Percentiles rank a stretch among this genome's conserved stretches.
These are phyloP conservation scores for Vicia faba DNA, from an alignment of 306 rosid genomes.

Conservation along the genomic window DNA sequence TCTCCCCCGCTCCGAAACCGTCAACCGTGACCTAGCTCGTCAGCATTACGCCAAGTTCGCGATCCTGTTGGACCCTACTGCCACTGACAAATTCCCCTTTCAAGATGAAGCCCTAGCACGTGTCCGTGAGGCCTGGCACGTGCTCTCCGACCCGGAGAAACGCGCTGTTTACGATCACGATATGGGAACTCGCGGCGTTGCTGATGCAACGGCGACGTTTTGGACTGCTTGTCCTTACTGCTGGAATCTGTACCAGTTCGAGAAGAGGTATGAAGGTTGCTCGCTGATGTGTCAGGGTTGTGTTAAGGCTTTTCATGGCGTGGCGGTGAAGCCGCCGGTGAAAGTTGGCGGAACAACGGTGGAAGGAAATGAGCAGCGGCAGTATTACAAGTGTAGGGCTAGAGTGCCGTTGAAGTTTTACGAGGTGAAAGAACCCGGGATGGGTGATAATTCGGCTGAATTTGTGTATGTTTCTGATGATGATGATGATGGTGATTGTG, in stretches of 20 bases:
- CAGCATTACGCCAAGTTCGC: constrained; percentile 50
- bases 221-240: constrained; percentile 87
- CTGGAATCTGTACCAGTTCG: constrained; percentile 57
- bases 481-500: constrained; percentile 27
- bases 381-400: constrained; percentile 48
- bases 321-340: constrained; percentile 49
- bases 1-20: constrained; percentile 42
- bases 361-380: constrained; percentile 45
- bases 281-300: constrained; percentile 66
- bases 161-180: constrained; percentile 43
- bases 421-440: constrained; percentile 5
- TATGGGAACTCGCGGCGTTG: background rate
- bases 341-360: constrained; percentile 36
- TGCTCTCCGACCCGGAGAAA: constrained; percentile 49
- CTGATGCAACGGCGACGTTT: constrained; percentile 39
- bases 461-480: constrained; percentile 35
- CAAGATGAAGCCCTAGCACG: constrained; percentile 49
- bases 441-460: background rate
- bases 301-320: constrained; percentile 57
- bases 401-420: constrained; percentile 43
- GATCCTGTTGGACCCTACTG: constrained; percentile 45
- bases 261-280: constrained; percentile 51
- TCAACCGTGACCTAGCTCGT: constrained; percentile 38
- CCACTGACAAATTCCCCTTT: constrained; percentile 43
- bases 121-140: constrained; percentile 55